Conservation (phyloP, 2,329 filamentous ascomycete genomes). For the Pseudogymnoascus sp. region DNA sequence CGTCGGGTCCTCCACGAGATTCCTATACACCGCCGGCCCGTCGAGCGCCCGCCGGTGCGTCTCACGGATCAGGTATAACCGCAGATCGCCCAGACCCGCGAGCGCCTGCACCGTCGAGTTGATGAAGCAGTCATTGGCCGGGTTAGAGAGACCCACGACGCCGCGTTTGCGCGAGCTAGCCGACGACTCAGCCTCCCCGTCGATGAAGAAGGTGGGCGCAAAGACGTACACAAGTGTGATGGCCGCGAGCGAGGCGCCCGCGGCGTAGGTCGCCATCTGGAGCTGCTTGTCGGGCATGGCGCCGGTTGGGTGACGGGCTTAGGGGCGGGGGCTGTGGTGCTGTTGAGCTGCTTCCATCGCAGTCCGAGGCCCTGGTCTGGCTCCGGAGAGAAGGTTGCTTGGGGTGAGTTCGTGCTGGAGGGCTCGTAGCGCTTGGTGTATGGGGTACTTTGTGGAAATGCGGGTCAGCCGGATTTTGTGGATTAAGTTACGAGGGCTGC, state of each 20-base stretch:
- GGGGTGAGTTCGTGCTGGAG: background rate
- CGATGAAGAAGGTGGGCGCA: slow-evolving; percentile 91
- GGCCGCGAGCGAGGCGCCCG: slow-evolving; percentile 88
- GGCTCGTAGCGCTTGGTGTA: background rate
- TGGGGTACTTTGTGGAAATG: background rate
- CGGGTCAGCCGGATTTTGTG: slow-evolving; percentile 1
- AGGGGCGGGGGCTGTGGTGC: background rate
- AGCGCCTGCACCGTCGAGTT: slow-evolving; percentile 93
- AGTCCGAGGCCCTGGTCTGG: background rate
- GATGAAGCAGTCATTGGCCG: slow-evolving; percentile 94
- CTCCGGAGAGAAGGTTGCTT: background rate
- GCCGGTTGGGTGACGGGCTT: slow-evolving; percentile 2
- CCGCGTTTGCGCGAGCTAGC: slow-evolving; percentile 62
- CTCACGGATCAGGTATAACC: slow-evolving; percentile 87
- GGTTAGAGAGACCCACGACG: slow-evolving; percentile 81
- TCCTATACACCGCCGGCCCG: slow-evolving; percentile 65
- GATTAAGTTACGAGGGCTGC: background rate
- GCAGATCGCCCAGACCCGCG: slow-evolving; percentile 80
- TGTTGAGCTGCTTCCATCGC: background rate
- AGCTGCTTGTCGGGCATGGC: slow-evolving; percentile 74
- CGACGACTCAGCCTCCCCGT: slow-evolving; percentile 61
- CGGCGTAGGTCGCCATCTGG: slow-evolving; percentile 85
- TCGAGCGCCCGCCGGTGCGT: slow-evolving; percentile 77
- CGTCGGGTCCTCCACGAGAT: slow-evolving; percentile 45
- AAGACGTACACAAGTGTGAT: slow-evolving; percentile 96